phyloP scores from a whole-genome alignment of 1,139 yeast species.

The Wickerhamomyces sp. region DNA sequence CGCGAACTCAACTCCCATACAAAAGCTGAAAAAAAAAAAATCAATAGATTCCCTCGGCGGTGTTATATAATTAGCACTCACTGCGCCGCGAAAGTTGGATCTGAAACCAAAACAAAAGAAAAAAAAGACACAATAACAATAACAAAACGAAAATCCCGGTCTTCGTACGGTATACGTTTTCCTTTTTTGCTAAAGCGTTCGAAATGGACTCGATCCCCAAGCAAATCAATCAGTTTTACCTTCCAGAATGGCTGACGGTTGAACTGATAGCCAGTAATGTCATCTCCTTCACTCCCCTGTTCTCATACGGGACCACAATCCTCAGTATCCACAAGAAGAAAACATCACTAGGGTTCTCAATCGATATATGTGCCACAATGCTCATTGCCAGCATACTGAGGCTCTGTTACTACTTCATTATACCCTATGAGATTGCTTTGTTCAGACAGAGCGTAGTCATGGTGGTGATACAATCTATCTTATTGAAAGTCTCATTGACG shows the following conservation, averaged over 20 bases:
- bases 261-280: constrained; percentile 34
- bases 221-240: constrained; percentile 41
- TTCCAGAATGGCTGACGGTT: constrained; percentile 40
- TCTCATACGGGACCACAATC: constrained; percentile 83
- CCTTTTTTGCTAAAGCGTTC: neutral
- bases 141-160: no score
- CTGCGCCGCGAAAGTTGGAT: no score
- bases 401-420: constrained; percentile 68
- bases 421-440: constrained; percentile 74
- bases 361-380: constrained; percentile 92
- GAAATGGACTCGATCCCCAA: constrained; percentile 40
- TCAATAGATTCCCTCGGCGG: no score
- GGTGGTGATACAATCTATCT: constrained; percentile 65
- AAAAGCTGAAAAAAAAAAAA: no score
- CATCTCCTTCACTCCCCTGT: constrained; percentile 71
- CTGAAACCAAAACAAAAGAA: no score
- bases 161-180: no score
- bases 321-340: constrained; percentile 57
- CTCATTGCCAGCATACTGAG: constrained; percentile 69
- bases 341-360: constrained; percentile 73
- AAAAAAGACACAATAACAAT: no score
- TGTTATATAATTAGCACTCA: no score
- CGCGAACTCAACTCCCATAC: no score
- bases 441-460: constrained; percentile 73
- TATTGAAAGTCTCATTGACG: constrained; percentile 56